These are phyloP conservation scores for Ceratocystis lukuohia DNA, from an alignment of 2,329 filamentous ascomycete species.

Conservation along the genomic window DNA sequence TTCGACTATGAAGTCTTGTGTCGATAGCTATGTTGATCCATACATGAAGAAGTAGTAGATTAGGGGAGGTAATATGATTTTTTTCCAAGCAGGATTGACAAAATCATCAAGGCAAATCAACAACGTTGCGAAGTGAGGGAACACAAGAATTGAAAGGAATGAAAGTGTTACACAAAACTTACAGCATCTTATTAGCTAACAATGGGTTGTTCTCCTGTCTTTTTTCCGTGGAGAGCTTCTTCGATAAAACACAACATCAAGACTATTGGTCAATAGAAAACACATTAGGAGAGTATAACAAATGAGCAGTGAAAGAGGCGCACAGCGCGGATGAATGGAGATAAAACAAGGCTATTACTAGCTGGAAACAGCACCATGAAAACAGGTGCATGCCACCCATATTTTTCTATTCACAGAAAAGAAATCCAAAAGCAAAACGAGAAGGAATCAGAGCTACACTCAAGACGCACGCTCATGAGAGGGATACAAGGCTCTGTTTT, in stretches of 20 bases:
- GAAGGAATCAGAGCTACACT: not conserved
- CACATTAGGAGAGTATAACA: not conserved
- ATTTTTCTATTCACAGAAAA: conserved; percentile 7
- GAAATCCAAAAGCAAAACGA: not conserved
- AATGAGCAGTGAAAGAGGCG: not conserved
- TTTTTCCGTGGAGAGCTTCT: not conserved
- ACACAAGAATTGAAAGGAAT: not conserved
- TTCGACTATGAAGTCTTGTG: no score
- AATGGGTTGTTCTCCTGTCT: not conserved
- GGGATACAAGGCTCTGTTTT: no score
- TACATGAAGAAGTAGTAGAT: not conserved
- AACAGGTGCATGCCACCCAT: not conserved
- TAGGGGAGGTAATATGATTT: not conserved
- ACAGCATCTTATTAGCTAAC: not conserved
- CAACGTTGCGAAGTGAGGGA: no score
- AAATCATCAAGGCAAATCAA: no score
- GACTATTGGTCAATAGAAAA: not conserved
- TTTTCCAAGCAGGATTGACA: no score
- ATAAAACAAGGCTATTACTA: not conserved
- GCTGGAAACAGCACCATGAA: not conserved
- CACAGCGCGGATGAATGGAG: not conserved
- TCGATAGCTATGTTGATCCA: not conserved
- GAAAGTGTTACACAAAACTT: not conserved
- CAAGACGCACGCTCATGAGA: not conserved
- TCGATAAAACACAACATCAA: not conserved